Base-by-base conservation (phyloP, 441 rosid species). In the Gossypium lobatum region DNA sequence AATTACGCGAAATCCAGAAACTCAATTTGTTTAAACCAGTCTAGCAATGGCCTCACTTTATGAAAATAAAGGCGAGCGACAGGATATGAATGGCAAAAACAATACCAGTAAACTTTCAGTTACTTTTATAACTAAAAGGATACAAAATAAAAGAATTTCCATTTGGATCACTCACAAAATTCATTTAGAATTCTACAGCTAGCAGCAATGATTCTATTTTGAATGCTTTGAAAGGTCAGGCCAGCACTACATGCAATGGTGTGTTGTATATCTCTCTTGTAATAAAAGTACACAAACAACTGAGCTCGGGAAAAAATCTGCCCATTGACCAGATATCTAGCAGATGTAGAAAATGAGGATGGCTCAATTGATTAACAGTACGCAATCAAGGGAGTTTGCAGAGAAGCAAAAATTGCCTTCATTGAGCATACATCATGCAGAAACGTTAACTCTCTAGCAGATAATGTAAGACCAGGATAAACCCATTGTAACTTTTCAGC, bases 361-460 rank as follows among this genome's bases (percentile, higher is more conserved):
- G 62, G 50, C 62, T 17, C 62, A 1, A 69, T 23, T 23, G 31
- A 14, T 21, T 18, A 50, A 50, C 60, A 1, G 28, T 5, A 2
- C 37, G 50, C 37, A 17, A 53, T 17, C 72, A 18, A 31, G 45
- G 62, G 62, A 23, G 34, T 10, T 53, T 34, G 73, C 34, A 55
- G 48, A 31, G 62, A 70, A 53, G 50, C 62, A 53, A 54, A 52
- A 70, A 11, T 70, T 54, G 28, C 73, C 48, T 31, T 68, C 60
- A 52, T 23, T 16, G 64, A 13, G 16, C 13, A 50, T 50, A 26
- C 21, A 52, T 11, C 20, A 13, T 11, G 62, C 73, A 18, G 61
- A 28, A 69, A 53, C 21, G 28, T 55, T 1, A 18, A 70, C 7
- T 69, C 42, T 67, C 63, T 54, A 70, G 62, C 28, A 53, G 18